phyloP scores from a whole-genome alignment of 495 filamentous ascomycete genomes.

The Aspergillus egyptiacus region DNA sequence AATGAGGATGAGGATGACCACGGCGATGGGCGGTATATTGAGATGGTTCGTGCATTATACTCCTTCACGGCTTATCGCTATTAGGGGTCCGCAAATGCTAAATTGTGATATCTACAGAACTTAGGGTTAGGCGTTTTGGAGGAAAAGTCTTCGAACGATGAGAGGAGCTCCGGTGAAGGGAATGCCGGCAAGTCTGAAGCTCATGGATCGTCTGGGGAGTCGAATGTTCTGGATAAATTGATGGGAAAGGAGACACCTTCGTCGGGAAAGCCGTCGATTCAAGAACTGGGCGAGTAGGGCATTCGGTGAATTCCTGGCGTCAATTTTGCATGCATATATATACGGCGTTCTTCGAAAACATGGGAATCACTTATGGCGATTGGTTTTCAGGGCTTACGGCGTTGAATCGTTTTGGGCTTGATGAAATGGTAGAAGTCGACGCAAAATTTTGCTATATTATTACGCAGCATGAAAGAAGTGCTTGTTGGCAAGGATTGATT shows the following conservation, averaged over 20 bases:
- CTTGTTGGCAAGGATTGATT: not conserved
- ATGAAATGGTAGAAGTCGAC: not conserved
- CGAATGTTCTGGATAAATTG: conserved; percentile 34
- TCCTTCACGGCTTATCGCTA: not conserved
- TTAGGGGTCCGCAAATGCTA: not conserved
- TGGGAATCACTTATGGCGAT: not conserved
- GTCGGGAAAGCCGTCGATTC: conserved; percentile 36
- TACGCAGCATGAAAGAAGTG: not conserved
- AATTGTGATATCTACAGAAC: conserved; percentile 27
- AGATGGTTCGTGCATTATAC: conserved; percentile 38
- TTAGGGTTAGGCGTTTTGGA: conserved; percentile 49
- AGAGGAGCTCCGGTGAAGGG: conserved; percentile 17
- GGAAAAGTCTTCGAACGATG: conserved; percentile 32
- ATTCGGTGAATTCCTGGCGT: not conserved
- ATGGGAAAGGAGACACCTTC: conserved; percentile 32
- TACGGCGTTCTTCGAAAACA: not conserved
- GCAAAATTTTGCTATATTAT: not conserved
- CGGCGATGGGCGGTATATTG: conserved; percentile 40
- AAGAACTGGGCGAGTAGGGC: conserved; percentile 35
- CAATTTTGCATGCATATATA: conserved; percentile 5
- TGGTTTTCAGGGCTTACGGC: not conserved
- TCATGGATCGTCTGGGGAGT: conserved; percentile 17
- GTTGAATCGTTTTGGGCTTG: not conserved
- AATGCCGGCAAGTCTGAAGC: not conserved
- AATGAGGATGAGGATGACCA: conserved; percentile 25